Base-by-base conservation (phyloP, 106 monocot genomes). In the Amphibolis antarctica region DNA sequence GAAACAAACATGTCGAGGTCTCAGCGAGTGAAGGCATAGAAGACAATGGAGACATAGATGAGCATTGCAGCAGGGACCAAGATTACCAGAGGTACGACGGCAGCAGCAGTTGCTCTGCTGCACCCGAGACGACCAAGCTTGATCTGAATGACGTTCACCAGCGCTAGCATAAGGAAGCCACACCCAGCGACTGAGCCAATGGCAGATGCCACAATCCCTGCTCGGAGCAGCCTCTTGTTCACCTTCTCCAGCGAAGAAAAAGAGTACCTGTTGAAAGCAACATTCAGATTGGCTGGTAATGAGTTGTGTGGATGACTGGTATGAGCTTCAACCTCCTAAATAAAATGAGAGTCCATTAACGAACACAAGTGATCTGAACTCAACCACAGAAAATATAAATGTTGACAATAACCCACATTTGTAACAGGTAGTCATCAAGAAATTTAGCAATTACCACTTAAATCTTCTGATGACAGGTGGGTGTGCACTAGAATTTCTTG, bases 11-110 rank as follows among this genome's bases (percentile, higher is more conserved):
- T 49, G 17, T 49, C 19, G 1, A 12, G 42, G 9, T n/a, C 22
- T 70, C 55, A 82, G 55, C 82, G 80, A 20, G 82, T 90, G 78
- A 90, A 90, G 51, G 89, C 85, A 48, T 90, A 83, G 78, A 90
- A 80, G 63, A 90, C 78, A 69, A 82, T 67, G 28, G 29, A 72
- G 58, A 69, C 53, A 76, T 90, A 85, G 68, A 85, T 71, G 18
- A 85, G 69, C 79, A 90, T 80, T 19, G 80, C 85, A 29, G 74
- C 42, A 5, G 85, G 80, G 22, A 90, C 75, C 12, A 90, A 78
- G 14, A 78, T 66, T 3, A 85, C 82, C 28, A 90, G 80, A 14
- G 80, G 77, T 0, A 76, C 63, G 26, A 85, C 62, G 12, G 89
- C 89, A 1, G 69, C 79, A 0, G 74, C 62, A 31, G 74, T 64